These are phyloP conservation scores for Linum tenue DNA, from an alignment of 345 rosid genomes.

Conservation along the genomic window DNA sequence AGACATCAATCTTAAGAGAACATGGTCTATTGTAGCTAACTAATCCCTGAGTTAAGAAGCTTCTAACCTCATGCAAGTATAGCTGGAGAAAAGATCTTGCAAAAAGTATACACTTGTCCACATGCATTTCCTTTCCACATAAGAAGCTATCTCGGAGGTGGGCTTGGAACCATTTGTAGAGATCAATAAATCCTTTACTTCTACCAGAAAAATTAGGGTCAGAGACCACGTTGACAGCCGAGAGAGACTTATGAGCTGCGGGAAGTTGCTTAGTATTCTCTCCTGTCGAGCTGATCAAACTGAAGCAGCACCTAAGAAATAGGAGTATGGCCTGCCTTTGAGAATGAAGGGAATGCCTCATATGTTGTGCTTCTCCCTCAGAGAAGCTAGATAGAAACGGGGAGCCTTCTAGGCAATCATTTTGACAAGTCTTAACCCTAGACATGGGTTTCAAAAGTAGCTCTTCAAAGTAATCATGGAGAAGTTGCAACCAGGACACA, in stretches of 20 bases:
- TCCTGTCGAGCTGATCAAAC: constrained; percentile 35
- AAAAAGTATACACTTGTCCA: constrained; percentile 36
- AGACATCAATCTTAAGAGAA: neutral
- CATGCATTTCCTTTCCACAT: constrained; percentile 26
- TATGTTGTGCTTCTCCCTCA: constrained; percentile 24
- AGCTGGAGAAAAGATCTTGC: constrained; percentile 56
- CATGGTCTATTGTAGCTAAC: neutral
- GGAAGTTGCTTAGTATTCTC: constrained; percentile 26
- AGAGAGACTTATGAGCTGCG: constrained; percentile 17
- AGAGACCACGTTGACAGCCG: constrained; percentile 14
- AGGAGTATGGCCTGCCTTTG: constrained; percentile 60
- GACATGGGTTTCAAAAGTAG: constrained; percentile 33
- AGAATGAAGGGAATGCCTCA: constrained; percentile 33
- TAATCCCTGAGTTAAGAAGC: neutral
- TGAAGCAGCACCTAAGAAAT: constrained; percentile 58
- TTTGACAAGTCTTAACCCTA: constrained; percentile 17
- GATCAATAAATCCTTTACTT: constrained; percentile 42
- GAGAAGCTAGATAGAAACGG: constrained; percentile 48
- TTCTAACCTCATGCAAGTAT: constrained; percentile 66
- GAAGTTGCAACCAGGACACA: constrained; percentile 63
- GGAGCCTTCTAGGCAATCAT: constrained; percentile 58
- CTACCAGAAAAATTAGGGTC: constrained; percentile 22
- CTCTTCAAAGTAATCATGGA: constrained; percentile 50
- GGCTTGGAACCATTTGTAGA: constrained; percentile 50
- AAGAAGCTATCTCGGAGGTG: constrained; percentile 29